Conservation (phyloP, 2,329 filamentous ascomycete species). For the Epichloe typhina region DNA sequence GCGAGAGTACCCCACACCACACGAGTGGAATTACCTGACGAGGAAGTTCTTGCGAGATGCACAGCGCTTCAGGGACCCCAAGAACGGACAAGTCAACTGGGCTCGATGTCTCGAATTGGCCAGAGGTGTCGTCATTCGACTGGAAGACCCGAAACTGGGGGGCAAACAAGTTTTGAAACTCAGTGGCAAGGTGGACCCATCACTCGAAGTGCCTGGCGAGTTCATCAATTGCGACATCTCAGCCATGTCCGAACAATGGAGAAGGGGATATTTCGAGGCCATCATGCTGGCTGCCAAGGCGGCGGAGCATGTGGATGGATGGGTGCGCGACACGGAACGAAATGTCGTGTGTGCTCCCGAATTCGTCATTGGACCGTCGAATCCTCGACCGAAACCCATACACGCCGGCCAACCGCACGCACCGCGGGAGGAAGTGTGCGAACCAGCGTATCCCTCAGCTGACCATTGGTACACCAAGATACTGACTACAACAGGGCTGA, state of each 20-base stretch:
- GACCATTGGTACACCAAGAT: conserved; percentile 73
- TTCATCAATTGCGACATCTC: conserved; percentile 54
- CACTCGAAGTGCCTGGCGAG: conserved; percentile 55
- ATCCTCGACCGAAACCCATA: conserved; percentile 64
- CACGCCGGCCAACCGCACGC: conserved; percentile 48
- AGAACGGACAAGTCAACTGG: conserved; percentile 50
- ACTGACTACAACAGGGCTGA: conserved; percentile 68
- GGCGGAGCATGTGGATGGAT: conserved; percentile 71
- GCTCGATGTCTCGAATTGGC: conserved; percentile 48
- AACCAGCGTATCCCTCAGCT: conserved; percentile 53
- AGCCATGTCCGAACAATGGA: conserved; percentile 70
- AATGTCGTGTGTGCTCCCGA: conserved; percentile 57
- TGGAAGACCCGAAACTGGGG: conserved; percentile 58
- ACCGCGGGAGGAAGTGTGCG: conserved; percentile 64
- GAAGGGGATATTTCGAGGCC: conserved; percentile 71
- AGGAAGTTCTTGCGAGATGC: conserved; percentile 56
- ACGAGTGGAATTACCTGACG: conserved; percentile 65
- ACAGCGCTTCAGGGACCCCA: conserved; percentile 42
- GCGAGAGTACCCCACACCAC: conserved; percentile 63
- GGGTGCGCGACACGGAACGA: conserved; percentile 56
- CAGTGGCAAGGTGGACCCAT: conserved; percentile 45
- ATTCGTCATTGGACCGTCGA: conserved; percentile 69
- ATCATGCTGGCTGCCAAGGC: conserved; percentile 65
- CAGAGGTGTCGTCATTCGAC: conserved; percentile 43
- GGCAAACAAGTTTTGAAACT: conserved; percentile 51